Evolutionary conservation across 306 rosid genomes (phyloP).

Genomic region (Calophaca sinica): DNA sequence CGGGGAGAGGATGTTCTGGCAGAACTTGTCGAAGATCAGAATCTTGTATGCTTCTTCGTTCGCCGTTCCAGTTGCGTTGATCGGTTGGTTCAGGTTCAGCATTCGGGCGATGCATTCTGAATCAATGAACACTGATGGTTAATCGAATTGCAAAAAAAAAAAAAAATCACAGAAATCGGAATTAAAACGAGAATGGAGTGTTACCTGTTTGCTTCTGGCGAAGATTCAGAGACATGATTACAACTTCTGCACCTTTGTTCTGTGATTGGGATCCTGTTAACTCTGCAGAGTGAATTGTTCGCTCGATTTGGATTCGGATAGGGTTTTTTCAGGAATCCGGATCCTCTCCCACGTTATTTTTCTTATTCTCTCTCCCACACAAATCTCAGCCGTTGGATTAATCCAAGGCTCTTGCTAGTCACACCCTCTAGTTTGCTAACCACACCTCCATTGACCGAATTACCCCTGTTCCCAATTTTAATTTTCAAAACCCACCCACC

Average conservation of each 20-base stretch:
- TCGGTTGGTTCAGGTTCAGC: conserved; percentile 94
- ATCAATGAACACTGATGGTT: not conserved
- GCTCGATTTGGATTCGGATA: not conserved
- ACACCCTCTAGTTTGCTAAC: too few species aligned
- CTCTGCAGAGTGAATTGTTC: not conserved
- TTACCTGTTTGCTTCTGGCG: conserved; percentile 52
- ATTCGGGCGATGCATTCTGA: conserved; percentile 89
- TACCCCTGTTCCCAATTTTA: too few species aligned
- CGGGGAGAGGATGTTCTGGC: conserved; percentile 89
- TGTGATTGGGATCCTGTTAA: not conserved
- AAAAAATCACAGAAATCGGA: not conserved
- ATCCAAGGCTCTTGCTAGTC: too few species aligned
- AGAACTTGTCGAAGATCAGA: conserved; percentile 82
- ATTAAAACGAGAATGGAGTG: not conserved
- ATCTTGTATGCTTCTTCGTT: conserved; percentile 96
- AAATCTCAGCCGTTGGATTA: too few species aligned
- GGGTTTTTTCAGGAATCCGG: too few species aligned
- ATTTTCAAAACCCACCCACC: too few species aligned
- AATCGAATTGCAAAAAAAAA: not conserved
- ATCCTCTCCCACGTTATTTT: too few species aligned
- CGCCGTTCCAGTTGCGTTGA: conserved; percentile 69
- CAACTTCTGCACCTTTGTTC: not conserved
- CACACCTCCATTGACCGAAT: too few species aligned
- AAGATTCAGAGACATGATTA: conserved; percentile 46
- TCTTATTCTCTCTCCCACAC: too few species aligned